Evolutionary conservation across 805 yeast species (phyloP), one percentile per base, ranked within the genome.

Genomic region (Candida lessepsii): DNA sequence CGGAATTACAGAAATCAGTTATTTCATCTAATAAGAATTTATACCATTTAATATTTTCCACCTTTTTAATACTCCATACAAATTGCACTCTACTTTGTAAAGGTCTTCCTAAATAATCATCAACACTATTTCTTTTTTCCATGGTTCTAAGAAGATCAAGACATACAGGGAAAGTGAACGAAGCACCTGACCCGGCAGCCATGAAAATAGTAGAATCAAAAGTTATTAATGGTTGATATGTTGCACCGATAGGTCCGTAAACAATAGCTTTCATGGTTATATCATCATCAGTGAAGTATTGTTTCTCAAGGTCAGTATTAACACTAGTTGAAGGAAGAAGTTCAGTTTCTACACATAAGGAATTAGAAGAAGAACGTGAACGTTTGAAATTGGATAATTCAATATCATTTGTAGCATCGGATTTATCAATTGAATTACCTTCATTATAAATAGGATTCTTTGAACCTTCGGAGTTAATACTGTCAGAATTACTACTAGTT

Each of bases 161-260:
- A 7, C 73, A 71, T 1, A 71, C 62, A 1, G 79, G 78, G 36
- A 73, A 60, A 1, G 64, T 58, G 50, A 68, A 73, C 1, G 78
- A 62, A 5, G 67, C 69, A 2, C 80, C 80, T 2, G 72, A 60
- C 1, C 79, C 80, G 3, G 70, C 67, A 9, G 61, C 60, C 11
- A 73, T 41, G 26, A 72, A 64, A 3, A 66, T 35, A 8, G 57
- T 58, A 7, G 67, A 43, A 34, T 73, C 76, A 47, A 75, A 75
- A 6, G 65, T 56, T 9, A 59, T 49, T 23, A 72, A 55, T 3
- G 72, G 66, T 39, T 73, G 74, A 29, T 58, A 57, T 15, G 55
- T 51, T 2, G 68, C 75, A 0, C 78, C 78, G 44, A 60, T 67
- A 0, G 80, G 80, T 0, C 80, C 80, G 23, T 60, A 60, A 29